Base-by-base conservation (phyloP, 2,329 filamentous ascomycete genomes). In the Claviceps sp. region DNA sequence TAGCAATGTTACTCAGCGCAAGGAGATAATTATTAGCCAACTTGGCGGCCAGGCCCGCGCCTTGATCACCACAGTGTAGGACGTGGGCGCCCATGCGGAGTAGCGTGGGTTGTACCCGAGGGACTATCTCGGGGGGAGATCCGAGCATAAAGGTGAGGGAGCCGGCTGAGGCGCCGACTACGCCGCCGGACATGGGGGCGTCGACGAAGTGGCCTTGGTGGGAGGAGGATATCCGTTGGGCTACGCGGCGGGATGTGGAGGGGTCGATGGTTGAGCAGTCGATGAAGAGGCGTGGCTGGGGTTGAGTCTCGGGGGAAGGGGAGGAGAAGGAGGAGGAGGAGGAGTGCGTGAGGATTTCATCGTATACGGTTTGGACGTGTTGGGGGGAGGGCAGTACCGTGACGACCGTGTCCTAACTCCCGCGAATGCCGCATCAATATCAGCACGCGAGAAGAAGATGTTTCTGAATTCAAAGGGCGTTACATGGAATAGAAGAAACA, bases 181-280 rank as follows among this genome's bases (percentile, higher is more conserved):
- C 90, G 49, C 93, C 93, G 47, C 93, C 93, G 0, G 91, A 97
- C 85, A 98, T 95, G 45, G 93, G 93, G 3, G 93, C 91, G 65
- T 98, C 93, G 54, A 96, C 83, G 63, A 97, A 96, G 50, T 76
- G 77, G 50, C 87, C 87, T 63, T 85, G 78, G 1, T 79, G 74
- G 1, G 81, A 80, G 5, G 78, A 77, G 53, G 67, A 55, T 1
- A 94, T 83, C 24, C 77, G 76, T 55, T 81, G 74, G 22, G 89
- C 89, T 5, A 97, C 84, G 58, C 82, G 77, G 41, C 81, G 81
- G 1, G 90, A 96, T 2, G 89, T 88, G 36, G 82, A 81, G 0
- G 90, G 89, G 67, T 97, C 93, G 63, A 98, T 97, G 16, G 93
- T 98, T 3, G 91, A 97, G 67, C 87, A 91, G 68, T 98, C 93